Base-by-base conservation (phyloP, 169 alveolate species). In the Theileria sp. region DNA sequence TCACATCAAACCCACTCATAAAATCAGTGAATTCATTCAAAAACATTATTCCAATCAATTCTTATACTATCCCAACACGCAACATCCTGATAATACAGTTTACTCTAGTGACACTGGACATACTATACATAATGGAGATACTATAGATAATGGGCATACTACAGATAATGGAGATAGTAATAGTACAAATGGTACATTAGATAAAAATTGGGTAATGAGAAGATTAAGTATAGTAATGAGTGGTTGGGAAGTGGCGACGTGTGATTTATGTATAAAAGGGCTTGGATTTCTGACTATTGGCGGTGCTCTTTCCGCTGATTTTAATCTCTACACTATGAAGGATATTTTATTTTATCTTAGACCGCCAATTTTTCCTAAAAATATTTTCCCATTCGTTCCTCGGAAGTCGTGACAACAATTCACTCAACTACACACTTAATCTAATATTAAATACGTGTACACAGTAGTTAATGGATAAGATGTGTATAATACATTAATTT, bases 241-340 rank as follows among this genome's bases (percentile, higher is more conserved):
- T 13, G 90, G 90, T 8, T 84, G 90, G 90, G 83, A 84, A 17
- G 28, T n/a, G 4, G 86, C 87, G 8, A 84, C 90, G 0, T 32
- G 81, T 49, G 90, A 84, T 60, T 36, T 84, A 19, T 84, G 90
- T 68, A 77, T 84, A 65, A 77, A 77, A 56, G 90, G 90, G 10
- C 72, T 84, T 25, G 90, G 90, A 32, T 84, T 84, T 65, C 71
- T 84, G n/a, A 50, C 87, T 28, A 26, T 84, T 17, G 87, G 86
- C 0, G 90, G 90, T n/a, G 90, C 90, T 10, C 75, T 84, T 10
- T 56, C 71, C 36, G 60, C 74, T 17, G 49, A 17, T 6, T 28
- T 84, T 25, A 26, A 64, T 50, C 70, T 84, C 34, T 75, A 84
- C 32, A 84, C 90, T 26, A 25, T 38, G 21, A 23, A n/a, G 13